Base-by-base conservation (phyloP, 106 monocot species). In the Allium cepa region DNA sequence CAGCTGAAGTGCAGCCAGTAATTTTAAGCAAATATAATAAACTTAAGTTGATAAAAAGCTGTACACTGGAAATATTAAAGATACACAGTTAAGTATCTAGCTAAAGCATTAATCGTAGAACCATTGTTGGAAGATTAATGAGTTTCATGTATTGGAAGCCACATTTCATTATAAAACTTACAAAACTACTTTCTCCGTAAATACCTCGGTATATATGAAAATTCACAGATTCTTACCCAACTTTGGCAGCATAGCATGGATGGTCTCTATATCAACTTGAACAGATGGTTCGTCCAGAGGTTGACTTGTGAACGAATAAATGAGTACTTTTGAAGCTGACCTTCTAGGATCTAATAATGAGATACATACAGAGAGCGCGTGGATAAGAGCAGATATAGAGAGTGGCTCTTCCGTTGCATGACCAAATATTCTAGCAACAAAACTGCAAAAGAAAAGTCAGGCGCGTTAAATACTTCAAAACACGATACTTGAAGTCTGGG, bases 331-430 rank as follows among this genome's bases (percentile, higher is more conserved):
- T n/a, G 83, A 78, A 69, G 83, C 72, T 48, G 82, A 65, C 75
- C 78, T 74, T 77, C 78, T 87, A 17, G 87, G 87, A 78, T 87
- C 83, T 68, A 83, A 56, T 69, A 87, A 80, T 45, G 69, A 71
- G 48, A 87, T 87, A 68, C 79, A 83, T 12, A 87, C 80, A 47
- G 87, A 83, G 3, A 87, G 50, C 15, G 80, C 72, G 56, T 87
- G 75, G 53, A 87, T 78, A 53, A 87, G 83, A 47, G 71, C 76
- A 53, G 87, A 80, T 59, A 80, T 87, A 11, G 80, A 79, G 3
- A 18, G 17, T 46, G 78, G 61, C 47, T 80, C 76, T 60, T 75
- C 83, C 53, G 83, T 67, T 16, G 72, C 80, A 65, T 83, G 87
- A 63, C 66, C 64, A 61, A 87, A 80, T 61, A 87, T 66, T 63